Percentiles rank a stretch among this genome's conserved stretches.
phyloP scores from a whole-genome alignment of 495 filamentous ascomycete genomes.

The Patellaria atrata region DNA sequence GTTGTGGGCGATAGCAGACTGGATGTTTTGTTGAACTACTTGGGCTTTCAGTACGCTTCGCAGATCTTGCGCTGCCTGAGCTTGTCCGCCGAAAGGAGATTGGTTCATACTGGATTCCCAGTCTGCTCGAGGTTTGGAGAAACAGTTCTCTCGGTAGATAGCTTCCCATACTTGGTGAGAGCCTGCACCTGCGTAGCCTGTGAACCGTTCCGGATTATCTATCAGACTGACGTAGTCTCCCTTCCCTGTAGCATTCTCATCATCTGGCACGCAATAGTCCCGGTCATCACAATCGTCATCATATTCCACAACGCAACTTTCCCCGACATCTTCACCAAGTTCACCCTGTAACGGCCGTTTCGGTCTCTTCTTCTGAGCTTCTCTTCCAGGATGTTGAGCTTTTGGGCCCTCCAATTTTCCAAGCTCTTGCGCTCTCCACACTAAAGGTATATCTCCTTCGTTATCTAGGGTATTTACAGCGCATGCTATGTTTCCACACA shows the following conservation, averaged over 20 bases:
- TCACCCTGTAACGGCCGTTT: conserved; percentile 63
- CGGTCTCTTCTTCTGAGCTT: conserved; percentile 48
- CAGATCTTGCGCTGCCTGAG: conserved; percentile 69
- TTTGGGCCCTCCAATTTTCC: conserved; percentile 87
- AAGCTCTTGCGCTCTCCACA: conserved; percentile 85
- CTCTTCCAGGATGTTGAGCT: conserved; percentile 70
- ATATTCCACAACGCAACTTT: conserved; percentile 93
- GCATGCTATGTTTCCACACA: conserved; percentile 96
- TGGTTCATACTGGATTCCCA: conserved; percentile 26
- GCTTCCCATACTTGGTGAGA: conserved; percentile 87
- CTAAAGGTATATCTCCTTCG: conserved; percentile 78
- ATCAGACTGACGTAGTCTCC: conserved; percentile 93
- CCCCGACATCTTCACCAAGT: conserved; percentile 73
- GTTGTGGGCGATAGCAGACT: conserved; percentile 35
- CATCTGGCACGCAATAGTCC: conserved; percentile 94
- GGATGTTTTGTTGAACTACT: conserved; percentile 49
- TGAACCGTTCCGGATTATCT: conserved; percentile 91
- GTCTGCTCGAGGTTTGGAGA: conserved; percentile 45
- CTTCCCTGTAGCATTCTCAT: conserved; percentile 71
- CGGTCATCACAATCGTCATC: conserved; percentile 96
- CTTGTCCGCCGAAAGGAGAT: conserved; percentile 29
- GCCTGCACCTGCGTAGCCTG: conserved; percentile 74
- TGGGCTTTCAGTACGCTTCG: conserved; percentile 64
- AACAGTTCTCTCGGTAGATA: conserved; percentile 95
- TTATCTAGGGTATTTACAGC: conserved; percentile 94